Base-by-base conservation (phyloP, 148 eudicot genomes). In the Chenopodium album region DNA sequence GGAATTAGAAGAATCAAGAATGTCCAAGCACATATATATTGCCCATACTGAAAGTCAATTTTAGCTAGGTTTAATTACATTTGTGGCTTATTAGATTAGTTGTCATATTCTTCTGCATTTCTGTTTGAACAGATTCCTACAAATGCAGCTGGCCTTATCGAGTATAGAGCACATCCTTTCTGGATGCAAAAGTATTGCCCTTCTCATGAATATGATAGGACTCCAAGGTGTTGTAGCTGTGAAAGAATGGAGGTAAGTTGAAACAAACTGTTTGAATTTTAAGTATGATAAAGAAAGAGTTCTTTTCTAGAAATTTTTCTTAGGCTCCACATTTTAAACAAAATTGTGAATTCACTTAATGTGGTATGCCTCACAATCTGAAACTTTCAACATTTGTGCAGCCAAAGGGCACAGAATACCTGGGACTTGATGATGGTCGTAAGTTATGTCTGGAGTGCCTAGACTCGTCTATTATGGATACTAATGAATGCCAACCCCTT, bases 141-240 rank as follows among this genome's bases (percentile, higher is more conserved):
- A 71, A 96, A 96, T 82, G 84, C 85, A 34, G 89, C 90, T 60
- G 97, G 98, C 63, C 90, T 90, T 31, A 94, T 96, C 34, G 99
- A 96, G 87, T 96, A 96, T 75, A 84, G 98, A 85, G 98, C 99
- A 84, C 98, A 94, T 86, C 98, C 94, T 78, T 96, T 94, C 84
- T 96, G 99, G 99, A 81, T 73, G 81, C 98, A 96, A n/a, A 96
- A 96, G 87, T 96, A 96, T 84, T 96, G 99, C 85, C 99, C 98
- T 69, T 88, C 93, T 12, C 99, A 96, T 79, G 99, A 96, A 81
- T 76, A 59, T 81, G 99, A 96, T 80, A 86, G 90, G 78, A 96
- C 99, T 28, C 95, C 98, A 44, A 87, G 99, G 79, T 96, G 99
- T 82, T 96, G 99, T 82, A 96, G 99, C 89, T 96, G 99, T 82